Evolutionary conservation across 768 basidiomycete species (phyloP), one percentile per base, ranked within the genome.

Genomic region (Serendipita sp.): DNA sequence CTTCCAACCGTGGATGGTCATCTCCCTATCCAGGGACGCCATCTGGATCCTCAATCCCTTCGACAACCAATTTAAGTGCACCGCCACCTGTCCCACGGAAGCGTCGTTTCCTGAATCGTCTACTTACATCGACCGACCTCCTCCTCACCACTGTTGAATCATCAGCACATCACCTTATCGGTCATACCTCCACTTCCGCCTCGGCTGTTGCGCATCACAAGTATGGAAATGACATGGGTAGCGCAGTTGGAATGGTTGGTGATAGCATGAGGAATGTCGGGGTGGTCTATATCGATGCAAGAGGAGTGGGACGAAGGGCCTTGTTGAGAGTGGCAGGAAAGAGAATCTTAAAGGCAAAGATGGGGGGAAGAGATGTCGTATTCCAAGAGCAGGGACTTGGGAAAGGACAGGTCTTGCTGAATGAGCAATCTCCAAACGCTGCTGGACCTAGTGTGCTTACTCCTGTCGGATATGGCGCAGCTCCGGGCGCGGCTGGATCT

Each of bases 251-350:
- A 58, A 74, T 86, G 63, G 74, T 85, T 65, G 81, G 85, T 3
- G 84, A 83, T 5, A 83, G 84, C 0, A 85, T 84, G 38, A 76
- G 81, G 66, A 89, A 90, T 73, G 82, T 88, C 11, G 84, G 80
- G 2, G 76, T 89, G 44, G 85, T 91, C 24, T 91, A 89, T 73
- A 79, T 90, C 45, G 88, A 90, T 71, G 78, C 86, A 77, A 74
- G 78, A 1, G 87, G 88, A 0, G 81, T 91, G 44, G 88, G 86
- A 7, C 76, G 86, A 65, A 76, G 81, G 53, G 88, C 87, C 11
- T 72, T 91, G 63, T 72, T 91, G 70, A 85, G 78, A 75, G 80
- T 78, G 66, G 82, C 78, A 0, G 84, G 83, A 18, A 82, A 76
- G 76, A 78, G 79, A 46, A 83, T 79, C 69, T 75, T 86, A 28